These are phyloP conservation scores for Backusella westeae DNA, from an alignment of 192 early-diverging fungal species.

Conservation along the genomic window DNA sequence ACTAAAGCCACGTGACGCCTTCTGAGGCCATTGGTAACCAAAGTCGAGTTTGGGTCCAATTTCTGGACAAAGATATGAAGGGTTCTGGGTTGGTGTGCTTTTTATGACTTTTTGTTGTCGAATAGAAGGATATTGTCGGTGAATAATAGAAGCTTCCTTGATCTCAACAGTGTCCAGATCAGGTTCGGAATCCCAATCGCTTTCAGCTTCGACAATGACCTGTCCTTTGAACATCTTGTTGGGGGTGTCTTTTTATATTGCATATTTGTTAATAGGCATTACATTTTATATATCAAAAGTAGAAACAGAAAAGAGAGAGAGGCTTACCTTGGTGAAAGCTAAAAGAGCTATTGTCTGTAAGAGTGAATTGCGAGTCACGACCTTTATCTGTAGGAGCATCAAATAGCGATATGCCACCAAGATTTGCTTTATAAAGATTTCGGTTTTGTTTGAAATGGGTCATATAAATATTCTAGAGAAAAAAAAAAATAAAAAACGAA, in stretches of 20 bases:
- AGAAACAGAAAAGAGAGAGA: neutral
- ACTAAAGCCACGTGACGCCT: neutral
- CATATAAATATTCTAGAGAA: neutral
- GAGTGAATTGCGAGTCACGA: slow-evolving; percentile 10
- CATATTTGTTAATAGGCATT: neutral
- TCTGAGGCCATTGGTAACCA: slow-evolving; percentile 14
- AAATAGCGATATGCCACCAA: slow-evolving; percentile 9
- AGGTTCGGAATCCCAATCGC: slow-evolving; percentile 22
- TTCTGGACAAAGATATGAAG: neutral
- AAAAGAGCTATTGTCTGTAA: neutral
- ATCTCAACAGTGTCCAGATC: slow-evolving; percentile 12
- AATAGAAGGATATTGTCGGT: neutral
- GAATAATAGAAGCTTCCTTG: slow-evolving; percentile 16
- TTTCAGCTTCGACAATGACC: slow-evolving; percentile 1
- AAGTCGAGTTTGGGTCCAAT: slow-evolving; percentile 10
- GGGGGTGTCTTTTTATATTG: neutral
- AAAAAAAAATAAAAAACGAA: neutral
- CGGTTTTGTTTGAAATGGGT: neutral
- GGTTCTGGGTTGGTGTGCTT: neutral
- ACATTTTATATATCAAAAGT: neutral
- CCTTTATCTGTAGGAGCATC: neutral
- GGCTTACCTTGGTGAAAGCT: slow-evolving; percentile 1
- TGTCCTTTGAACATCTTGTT: neutral
- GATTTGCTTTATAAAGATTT: neutral
- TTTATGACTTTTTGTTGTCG: neutral